phyloP scores from a whole-genome alignment of 163 green algal species.

The Scenedesmus sp. region DNA sequence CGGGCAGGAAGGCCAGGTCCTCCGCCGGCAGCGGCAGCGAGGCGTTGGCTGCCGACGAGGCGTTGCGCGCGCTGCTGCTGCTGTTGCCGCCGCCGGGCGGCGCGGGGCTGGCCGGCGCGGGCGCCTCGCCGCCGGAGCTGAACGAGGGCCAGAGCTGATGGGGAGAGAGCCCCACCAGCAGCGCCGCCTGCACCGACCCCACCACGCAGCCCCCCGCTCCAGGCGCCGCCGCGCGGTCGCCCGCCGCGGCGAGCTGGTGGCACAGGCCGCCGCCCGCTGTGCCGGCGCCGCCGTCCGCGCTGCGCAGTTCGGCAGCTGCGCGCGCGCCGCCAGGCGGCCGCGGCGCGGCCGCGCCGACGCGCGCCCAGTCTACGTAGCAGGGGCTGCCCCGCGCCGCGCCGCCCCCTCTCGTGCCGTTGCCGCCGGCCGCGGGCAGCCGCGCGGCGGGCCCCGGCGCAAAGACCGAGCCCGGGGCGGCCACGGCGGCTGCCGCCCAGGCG shows the following conservation, averaged over 20 bases:
- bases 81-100: background rate
- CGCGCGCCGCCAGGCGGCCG: background rate
- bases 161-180: conserved; percentile 9
- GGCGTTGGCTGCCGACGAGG: background rate
- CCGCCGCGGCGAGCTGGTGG: background rate
- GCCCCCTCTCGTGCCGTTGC: conserved; percentile 27
- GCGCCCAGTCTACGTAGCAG: conserved; percentile 2
- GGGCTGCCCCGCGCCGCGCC: background rate
- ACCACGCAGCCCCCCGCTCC: no score
- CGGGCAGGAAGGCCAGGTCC: conserved; percentile 9
- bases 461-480: conserved; percentile 4
- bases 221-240: no score
- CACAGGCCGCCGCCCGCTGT: background rate
- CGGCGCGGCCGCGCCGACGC: background rate
- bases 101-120: background rate
- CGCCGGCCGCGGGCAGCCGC: background rate
- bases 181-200: no score
- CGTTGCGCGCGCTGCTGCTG: background rate
- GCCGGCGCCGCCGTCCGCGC: background rate
- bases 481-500: conserved; percentile 21
- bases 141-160: conserved; percentile 10
- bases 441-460: conserved; percentile 16
- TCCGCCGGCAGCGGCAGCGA: background rate
- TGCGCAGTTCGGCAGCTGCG: background rate
- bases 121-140: background rate